A percentile compares a stretch with the other conserved stretches of the same genome.
Evolutionary conservation across 768 basidiomycete genomes (phyloP).

Genomic region (Trametes sanguinea): DNA sequence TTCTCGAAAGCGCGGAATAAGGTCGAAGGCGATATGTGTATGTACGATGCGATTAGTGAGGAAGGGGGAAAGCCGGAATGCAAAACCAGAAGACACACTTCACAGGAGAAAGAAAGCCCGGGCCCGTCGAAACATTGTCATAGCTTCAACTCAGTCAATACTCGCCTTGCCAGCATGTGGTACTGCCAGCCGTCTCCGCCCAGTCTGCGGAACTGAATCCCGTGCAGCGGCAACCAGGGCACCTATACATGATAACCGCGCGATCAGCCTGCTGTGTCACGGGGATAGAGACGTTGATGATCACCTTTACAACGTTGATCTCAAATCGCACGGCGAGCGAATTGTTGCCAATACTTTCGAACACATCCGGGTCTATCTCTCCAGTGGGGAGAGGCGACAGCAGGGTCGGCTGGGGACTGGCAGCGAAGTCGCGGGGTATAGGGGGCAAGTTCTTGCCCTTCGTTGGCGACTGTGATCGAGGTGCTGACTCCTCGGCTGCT

Average conservation of each 20-base stretch:
- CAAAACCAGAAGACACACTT: constrained; percentile 9
- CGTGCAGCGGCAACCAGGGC: constrained; percentile 89
- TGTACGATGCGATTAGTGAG: constrained; percentile 21
- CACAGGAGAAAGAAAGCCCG: constrained; percentile 14
- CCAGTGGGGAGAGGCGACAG: constrained; percentile 63
- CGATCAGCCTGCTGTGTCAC: constrained; percentile 10
- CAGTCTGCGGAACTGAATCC: constrained; percentile 90
- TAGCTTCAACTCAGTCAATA: constrained; percentile 86
- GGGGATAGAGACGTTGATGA: not conserved
- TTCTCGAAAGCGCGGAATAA: constrained; percentile 8
- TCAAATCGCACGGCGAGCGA: constrained; percentile 92
- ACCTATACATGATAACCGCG: constrained; percentile 51
- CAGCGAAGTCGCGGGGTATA: constrained; percentile 70
- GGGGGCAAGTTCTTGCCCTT: constrained; percentile 73
- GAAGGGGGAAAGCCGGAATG: not conserved
- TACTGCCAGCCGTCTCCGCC: constrained; percentile 97
- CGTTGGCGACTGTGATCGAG: constrained; percentile 51
- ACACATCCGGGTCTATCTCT: constrained; percentile 65
- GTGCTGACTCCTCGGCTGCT: constrained; percentile 26
- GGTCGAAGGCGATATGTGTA: constrained; percentile 12
- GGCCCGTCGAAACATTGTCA: constrained; percentile 35
- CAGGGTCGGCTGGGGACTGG: constrained; percentile 32
- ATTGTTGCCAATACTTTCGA: constrained; percentile 74
- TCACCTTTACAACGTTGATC: constrained; percentile 94
- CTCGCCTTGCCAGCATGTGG: constrained; percentile 89